Evolutionary conservation across 345 rosid genomes (phyloP), one percentile per base, ranked within the genome.

Genomic region (Acer negundo): DNA sequence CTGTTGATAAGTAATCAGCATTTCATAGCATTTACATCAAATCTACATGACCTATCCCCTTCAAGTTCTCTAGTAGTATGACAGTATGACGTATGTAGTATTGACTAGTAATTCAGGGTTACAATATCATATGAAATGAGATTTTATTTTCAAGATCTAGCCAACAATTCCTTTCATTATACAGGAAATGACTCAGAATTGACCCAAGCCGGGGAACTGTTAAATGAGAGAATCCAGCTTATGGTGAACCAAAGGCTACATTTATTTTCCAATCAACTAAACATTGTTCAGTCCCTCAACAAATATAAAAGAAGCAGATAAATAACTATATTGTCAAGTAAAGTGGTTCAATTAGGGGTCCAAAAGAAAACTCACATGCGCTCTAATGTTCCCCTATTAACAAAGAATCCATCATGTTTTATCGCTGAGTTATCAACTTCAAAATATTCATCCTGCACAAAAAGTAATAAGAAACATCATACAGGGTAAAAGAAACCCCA

Each of bases 391-490:
- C 99, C 99, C 82, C 94, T 92, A 69, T 91, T 95, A 80, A 95
- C 89, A 90, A 92, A 93, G 86, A 92, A 95, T 66, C 99, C 98
- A 79, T 88, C 92, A 73, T 95, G 95, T 81, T 93, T 93, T 79
- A 92, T 82, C 69, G 89, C 90, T 65, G 99, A 87, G 89, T 92
- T 88, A 86, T 95, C 99, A 82, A 95, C 98, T 84, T 93, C 94
- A 82, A 95, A 95, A 86, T 95, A 95, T 80, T 93, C 98, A 89
- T 95, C 99, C 99, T 95, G 92, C 88, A 86, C 19, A 62, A 62
- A 24, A 70, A 66, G 28, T 40, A 64, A 62, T 42, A 67, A 75
- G 23, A 46, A 73, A 74, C 68, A 77, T 72, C 73, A 63, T 15
- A 51, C 19, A 63, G 28, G 26, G 10, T 23, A 47, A 17, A 73